Evolutionary conservation across 2,329 filamentous ascomycete species (phyloP).

Genomic region (Penicillium brevicompactum): DNA sequence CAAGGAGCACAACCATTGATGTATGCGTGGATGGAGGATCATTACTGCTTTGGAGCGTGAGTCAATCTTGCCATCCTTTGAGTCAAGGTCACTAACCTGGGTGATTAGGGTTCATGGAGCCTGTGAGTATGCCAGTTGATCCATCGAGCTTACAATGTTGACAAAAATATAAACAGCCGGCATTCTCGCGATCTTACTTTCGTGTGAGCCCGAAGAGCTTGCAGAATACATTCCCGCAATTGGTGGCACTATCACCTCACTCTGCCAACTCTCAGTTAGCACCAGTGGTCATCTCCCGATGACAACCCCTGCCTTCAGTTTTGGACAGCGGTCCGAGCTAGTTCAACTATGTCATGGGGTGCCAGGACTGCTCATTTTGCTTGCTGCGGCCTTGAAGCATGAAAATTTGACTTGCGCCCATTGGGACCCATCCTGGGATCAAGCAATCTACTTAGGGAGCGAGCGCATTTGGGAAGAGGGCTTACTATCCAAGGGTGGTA

Average conservation of each 20-base stretch:
- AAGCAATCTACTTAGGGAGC: conserved; percentile 34
- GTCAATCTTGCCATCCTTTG: conserved; percentile 12
- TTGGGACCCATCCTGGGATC: conserved; percentile 44
- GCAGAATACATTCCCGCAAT: conserved; percentile 34
- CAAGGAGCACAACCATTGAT: conserved; percentile 40
- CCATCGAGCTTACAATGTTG: neutral
- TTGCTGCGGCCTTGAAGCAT: conserved; percentile 37
- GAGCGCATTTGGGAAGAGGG: conserved; percentile 46
- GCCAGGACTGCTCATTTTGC: conserved; percentile 40
- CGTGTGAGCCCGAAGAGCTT: conserved; percentile 36
- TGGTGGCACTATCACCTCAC: conserved; percentile 38
- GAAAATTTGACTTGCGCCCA: conserved; percentile 24
- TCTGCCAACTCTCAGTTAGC: conserved; percentile 39
- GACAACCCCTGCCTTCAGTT: conserved; percentile 34
- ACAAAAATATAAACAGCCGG: conserved; percentile 33
- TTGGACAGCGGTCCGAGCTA: conserved; percentile 29
- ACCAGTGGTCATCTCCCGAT: conserved; percentile 43
- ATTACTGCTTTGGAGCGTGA: conserved; percentile 43
- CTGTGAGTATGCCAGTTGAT: conserved; percentile 21
- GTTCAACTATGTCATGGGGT: conserved; percentile 47
- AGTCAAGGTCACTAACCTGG: conserved; percentile 2
- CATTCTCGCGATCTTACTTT: conserved; percentile 40
- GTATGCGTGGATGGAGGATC: conserved; percentile 42
- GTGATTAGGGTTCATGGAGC: conserved; percentile 31
- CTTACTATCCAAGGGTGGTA: conserved; percentile 44